A percentile compares a stretch with the other conserved stretches of the same genome.
phyloP scores from a whole-genome alignment of 371 early-diverging fungal genomes.

The Encephalitozoon romaleae region DNA sequence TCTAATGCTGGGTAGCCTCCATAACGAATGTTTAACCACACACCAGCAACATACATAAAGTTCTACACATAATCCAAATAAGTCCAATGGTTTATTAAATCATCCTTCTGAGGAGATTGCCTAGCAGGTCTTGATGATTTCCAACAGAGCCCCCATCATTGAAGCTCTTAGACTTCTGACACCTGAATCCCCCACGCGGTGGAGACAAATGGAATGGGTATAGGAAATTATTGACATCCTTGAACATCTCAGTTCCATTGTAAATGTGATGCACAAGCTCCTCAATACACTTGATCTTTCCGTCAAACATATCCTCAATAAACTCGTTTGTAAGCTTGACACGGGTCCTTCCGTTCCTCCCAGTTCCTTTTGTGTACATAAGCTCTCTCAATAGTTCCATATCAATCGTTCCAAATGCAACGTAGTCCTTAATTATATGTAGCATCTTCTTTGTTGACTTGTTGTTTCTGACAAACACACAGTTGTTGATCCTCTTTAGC shows the following conservation, averaged over 20 bases:
- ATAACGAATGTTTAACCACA: neutral
- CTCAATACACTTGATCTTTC: constrained; percentile 90
- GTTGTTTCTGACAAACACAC: constrained; percentile 90
- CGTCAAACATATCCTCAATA: constrained; percentile 78
- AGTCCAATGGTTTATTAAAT: constrained; percentile 58
- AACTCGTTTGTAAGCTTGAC: constrained; percentile 84
- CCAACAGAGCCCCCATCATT: constrained; percentile 93
- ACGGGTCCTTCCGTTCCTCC: constrained; percentile 80
- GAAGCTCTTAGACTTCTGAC: constrained; percentile 86
- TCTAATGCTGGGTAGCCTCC: no score
- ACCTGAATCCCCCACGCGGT: constrained; percentile 87
- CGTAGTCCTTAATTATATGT: constrained; percentile 87
- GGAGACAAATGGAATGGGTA: constrained; percentile 96
- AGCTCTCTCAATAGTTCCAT: constrained; percentile 93
- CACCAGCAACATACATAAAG: neutral
- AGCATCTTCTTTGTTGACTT: constrained; percentile 95
- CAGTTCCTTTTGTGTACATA: constrained; percentile 97
- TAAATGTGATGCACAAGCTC: constrained; percentile 94
- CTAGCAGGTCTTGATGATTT: constrained; percentile 85
- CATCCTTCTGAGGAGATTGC: constrained; percentile 85
- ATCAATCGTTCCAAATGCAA: constrained; percentile 86
- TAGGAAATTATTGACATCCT: constrained; percentile 90
- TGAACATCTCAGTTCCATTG: constrained; percentile 92
- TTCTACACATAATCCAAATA: neutral
- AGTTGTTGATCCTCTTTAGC: constrained; percentile 95